Percentiles rank a stretch among this genome's conserved stretches.
These are phyloP conservation scores for Hymenoscyphus linearis DNA, from an alignment of 2,329 filamentous ascomycete species.

Conservation along the genomic window DNA sequence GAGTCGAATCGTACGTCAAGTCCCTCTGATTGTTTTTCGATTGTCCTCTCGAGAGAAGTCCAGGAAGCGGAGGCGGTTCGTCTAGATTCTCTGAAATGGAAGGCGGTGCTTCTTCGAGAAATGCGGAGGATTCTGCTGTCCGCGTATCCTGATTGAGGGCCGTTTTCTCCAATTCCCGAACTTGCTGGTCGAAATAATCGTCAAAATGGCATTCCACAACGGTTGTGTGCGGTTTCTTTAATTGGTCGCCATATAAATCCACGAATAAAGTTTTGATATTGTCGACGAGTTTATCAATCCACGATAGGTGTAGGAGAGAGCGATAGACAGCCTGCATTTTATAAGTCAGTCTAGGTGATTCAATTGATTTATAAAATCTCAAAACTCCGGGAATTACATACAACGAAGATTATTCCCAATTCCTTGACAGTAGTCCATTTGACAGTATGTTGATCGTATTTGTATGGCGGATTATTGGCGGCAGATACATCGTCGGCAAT, in stretches of 20 bases:
- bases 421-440: constrained; percentile 95
- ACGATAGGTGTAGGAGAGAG: constrained; percentile 87
- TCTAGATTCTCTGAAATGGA: constrained; percentile 32
- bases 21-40: constrained; percentile 29
- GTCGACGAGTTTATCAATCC: constrained; percentile 95
- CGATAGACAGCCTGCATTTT: constrained; percentile 83
- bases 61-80: constrained; percentile 44
- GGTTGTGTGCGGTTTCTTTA: constrained; percentile 75
- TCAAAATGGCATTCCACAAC: constrained; percentile 82
- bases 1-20: constrained; percentile 50
- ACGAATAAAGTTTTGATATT: constrained; percentile 91
- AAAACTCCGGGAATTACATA: constrained; percentile 38
- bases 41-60: constrained; percentile 27
- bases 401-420: constrained; percentile 90
- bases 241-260: constrained; percentile 80
- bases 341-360: background rate
- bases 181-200: constrained; percentile 89
- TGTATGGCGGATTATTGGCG: constrained; percentile 68
- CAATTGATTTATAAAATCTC: background rate
- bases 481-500: constrained; percentile 57
- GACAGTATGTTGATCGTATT: constrained; percentile 86
- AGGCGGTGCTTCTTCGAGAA: constrained; percentile 21
- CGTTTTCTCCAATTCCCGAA: constrained; percentile 70
- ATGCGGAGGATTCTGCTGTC: constrained; percentile 23
- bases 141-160: constrained; percentile 32